Conservation (phyloP, 306 rosid species). For the Vigna mungo region DNA sequence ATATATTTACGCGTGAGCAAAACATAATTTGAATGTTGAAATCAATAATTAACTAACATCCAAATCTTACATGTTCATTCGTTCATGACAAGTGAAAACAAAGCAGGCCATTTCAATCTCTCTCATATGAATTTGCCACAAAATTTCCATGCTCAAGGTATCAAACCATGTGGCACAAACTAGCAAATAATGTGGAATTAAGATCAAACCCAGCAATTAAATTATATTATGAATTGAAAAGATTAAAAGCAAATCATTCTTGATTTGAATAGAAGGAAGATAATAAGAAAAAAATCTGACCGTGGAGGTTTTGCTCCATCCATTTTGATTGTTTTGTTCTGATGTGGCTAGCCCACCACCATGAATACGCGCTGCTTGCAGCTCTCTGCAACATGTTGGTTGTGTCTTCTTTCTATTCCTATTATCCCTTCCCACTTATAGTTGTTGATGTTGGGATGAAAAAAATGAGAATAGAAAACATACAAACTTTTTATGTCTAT, state of each 20-base stretch:
- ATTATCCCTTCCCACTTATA: constrained; percentile 27
- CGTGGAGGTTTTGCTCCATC: constrained; percentile 91
- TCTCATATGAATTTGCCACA: constrained; percentile 10
- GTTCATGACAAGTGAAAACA: constrained; percentile 16
- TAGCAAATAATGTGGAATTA: neutral
- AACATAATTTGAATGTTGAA: constrained; percentile 22
- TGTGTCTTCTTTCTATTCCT: constrained; percentile 19
- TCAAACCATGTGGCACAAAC: constrained; percentile 10
- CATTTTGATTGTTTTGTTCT: constrained; percentile 97
- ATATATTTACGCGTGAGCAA: neutral
- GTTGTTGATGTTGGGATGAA: constrained; percentile 19
- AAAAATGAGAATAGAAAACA: constrained; percentile 33
- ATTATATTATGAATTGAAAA: neutral
- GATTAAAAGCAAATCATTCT: neutral
- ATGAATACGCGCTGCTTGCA: constrained; percentile 94
- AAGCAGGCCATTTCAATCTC: neutral
- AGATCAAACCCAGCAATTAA: constrained; percentile 7
- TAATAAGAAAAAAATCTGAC: constrained; percentile 44
- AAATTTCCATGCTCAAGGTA: constrained; percentile 13
- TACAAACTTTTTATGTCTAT: constrained; percentile 32
- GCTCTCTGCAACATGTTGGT: constrained; percentile 86
- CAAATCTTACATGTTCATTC: neutral
- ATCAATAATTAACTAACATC: neutral
- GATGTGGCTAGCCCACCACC: constrained; percentile 99
- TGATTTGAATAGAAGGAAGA: neutral